Evolutionary conservation across 768 basidiomycete species (phyloP).

Genomic region (Termitomyces sp.): DNA sequence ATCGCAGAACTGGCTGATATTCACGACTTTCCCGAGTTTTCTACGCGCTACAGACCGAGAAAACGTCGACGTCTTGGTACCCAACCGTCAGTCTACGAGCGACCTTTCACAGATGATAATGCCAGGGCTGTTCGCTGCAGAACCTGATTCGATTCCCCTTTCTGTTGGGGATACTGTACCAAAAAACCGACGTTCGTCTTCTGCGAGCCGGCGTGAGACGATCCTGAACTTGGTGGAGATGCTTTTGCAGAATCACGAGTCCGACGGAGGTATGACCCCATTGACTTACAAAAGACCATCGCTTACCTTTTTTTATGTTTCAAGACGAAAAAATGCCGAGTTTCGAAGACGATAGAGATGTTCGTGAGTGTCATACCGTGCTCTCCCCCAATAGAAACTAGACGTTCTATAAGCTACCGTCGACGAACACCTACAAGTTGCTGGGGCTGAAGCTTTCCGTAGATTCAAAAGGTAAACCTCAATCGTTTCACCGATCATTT

Average conservation of each 20-base stretch:
- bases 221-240: constrained; percentile 47
- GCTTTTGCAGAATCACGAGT: constrained; percentile 32
- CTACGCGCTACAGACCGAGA: not conserved
- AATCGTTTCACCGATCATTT: not conserved
- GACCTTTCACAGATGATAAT: constrained; percentile 7
- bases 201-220: constrained; percentile 34
- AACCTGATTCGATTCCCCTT: constrained; percentile 14
- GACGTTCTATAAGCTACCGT: constrained; percentile 39
- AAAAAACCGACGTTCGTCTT: constrained; percentile 23
- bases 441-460: constrained; percentile 60
- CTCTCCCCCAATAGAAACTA: not conserved
- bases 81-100: not conserved
- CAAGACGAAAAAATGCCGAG: constrained; percentile 34
- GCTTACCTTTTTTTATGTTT: not conserved
- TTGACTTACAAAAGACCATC: not conserved
- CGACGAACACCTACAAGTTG: constrained; percentile 64
- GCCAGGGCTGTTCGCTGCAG: constrained; percentile 15
- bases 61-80: constrained; percentile 3
- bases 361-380: constrained; percentile 42
- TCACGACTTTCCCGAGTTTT: constrained; percentile 15
- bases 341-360: constrained; percentile 60
- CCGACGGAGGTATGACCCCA: constrained; percentile 21
- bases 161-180: constrained; percentile 17
- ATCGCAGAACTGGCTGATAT: constrained; percentile 9
- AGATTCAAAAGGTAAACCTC: constrained; percentile 49